Conservation (phyloP, 2,329 filamentous ascomycete species). For the Huntiella moniliformis region DNA sequence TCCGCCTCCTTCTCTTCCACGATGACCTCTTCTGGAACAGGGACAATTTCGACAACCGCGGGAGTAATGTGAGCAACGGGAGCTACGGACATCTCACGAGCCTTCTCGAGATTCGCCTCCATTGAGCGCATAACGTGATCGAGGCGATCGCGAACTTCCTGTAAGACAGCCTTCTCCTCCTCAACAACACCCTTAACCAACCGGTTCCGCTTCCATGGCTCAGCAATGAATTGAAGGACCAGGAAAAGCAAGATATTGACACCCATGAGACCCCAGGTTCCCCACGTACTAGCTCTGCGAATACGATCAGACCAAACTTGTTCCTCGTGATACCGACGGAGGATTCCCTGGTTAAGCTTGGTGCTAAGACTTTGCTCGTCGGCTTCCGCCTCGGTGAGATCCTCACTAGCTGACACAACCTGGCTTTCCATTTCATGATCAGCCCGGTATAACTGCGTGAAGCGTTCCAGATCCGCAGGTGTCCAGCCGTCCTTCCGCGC, state of each 20-base stretch:
- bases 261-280: constrained; percentile 95
- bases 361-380: constrained; percentile 61
- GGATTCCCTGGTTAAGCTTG: constrained; percentile 61
- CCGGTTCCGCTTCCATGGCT: constrained; percentile 72
- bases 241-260: constrained; percentile 83
- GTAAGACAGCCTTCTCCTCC: constrained; percentile 44
- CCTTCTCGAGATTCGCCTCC: constrained; percentile 9
- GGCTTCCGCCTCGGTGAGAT: constrained; percentile 56
- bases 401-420: constrained; percentile 52
- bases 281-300: constrained; percentile 89
- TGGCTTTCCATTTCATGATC: constrained; percentile 87
- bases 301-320: constrained; percentile 99
- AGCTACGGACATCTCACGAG: constrained; percentile 3
- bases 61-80: neutral
- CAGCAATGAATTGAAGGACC: constrained; percentile 69
- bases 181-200: constrained; percentile 71
- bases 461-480: constrained; percentile 72
- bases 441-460: constrained; percentile 76
- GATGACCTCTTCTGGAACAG: neutral
- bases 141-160: constrained; percentile 23
- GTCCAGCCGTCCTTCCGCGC: constrained; percentile 90
- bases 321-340: constrained; percentile 91
- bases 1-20: neutral
- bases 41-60: neutral
- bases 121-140: constrained; percentile 11